Evolutionary conservation across 1,139 yeast species (phyloP), one percentile per base, ranked within the genome.

Genomic region (Wickerhamiella infanticola): DNA sequence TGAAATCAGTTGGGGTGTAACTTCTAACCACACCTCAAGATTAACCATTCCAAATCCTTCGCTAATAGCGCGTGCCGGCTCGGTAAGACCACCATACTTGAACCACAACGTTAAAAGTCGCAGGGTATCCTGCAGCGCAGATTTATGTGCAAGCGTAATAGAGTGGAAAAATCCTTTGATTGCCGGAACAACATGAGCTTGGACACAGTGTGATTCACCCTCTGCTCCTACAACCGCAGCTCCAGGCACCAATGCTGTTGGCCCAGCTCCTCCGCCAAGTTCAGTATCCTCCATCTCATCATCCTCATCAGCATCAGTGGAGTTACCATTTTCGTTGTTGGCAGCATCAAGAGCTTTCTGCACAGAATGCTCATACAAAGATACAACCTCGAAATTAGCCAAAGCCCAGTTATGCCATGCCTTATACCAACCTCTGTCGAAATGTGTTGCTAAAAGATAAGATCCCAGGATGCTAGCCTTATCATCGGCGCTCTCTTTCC

Each of bases 351-450:
- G 57, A 4, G 54, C 56, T 4, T 55, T 52, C 23, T 58, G 60
- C 37, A 53, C 47, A 27, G 52, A 48, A 39, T 45, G 43, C 44
- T 65, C 68, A 35, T 55, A 69, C 45, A 81, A 70, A 0, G 95
- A 81, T 29, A 90, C 83, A 1, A 88, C 54, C 37, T 51, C 54
- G 61, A 86, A 93, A 62, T 93, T 93, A 0, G 98, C 96, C 57
- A 93, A 68, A 0, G 98, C 98, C 99, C 99, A 93, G 59, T 86
- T 88, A 59, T 93, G 99, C 98, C 98, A 93, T 24, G 98, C 98
- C 58, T 93, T 90, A 60, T 93, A 93, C 96, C 98, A 93, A 40
- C 75, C 74, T 42, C 75, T 72, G 60, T 90, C 97, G 62, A 90
- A 90, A 60, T 88, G 95, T 0, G 98, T 90, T 0, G 98, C 97